Conservation (phyloP, 768 basidiomycete genomes). For the Galerina marginata region DNA sequence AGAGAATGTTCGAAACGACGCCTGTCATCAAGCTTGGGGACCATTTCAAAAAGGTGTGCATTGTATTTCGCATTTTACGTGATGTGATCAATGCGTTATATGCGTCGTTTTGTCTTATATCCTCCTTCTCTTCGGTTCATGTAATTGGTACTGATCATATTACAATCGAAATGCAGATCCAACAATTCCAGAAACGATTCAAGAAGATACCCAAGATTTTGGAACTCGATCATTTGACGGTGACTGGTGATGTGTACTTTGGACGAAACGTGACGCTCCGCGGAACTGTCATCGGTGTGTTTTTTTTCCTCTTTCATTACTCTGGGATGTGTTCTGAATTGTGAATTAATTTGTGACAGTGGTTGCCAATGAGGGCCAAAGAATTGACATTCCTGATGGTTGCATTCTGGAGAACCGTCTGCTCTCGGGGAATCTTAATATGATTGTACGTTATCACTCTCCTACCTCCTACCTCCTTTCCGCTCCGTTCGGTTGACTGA, state of each 20-base stretch:
- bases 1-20: conserved; percentile 82
- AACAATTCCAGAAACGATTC: conserved; percentile 93
- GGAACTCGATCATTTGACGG: conserved; percentile 94
- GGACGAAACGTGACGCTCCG: conserved; percentile 85
- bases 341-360: conserved; percentile 35
- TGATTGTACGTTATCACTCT: conserved; percentile 57
- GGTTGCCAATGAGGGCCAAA: conserved; percentile 81
- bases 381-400: conserved; percentile 85
- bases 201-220: conserved; percentile 91
- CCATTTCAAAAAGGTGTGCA: conserved; percentile 89
- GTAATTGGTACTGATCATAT: not conserved
- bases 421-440: conserved; percentile 84
- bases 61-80: not conserved
- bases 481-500: too few relatives aligned
- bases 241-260: conserved; percentile 90
- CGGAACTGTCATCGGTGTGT: conserved; percentile 82
- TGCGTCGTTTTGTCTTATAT: not conserved
- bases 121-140: too few relatives aligned
- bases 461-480: not conserved
- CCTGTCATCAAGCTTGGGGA: conserved; percentile 98
- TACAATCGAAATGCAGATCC: conserved; percentile 51
- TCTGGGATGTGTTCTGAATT: not conserved
- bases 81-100: not conserved
- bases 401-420: conserved; percentile 80
- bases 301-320: not conserved